Evolutionary conservation across 1,284 basidiomycete genomes (phyloP).

Genomic region (Hymenochaete sp.): DNA sequence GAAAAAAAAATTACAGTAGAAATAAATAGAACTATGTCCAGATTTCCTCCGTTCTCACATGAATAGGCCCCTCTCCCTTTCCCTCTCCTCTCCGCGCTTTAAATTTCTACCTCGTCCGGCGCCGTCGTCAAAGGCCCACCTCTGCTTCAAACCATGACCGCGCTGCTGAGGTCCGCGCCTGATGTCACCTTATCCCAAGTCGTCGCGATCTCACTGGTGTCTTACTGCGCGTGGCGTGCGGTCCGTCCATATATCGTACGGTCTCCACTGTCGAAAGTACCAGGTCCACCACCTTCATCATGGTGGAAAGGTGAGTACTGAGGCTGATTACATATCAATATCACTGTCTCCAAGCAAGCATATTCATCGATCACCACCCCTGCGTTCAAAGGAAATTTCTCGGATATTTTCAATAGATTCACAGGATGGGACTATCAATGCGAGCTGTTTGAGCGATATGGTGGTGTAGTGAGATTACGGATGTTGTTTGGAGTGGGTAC

Average conservation of each 20-base stretch:
- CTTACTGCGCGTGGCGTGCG: no score
- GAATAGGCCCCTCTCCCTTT: no score
- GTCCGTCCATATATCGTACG: conserved; percentile 7
- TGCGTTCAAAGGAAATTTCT: conserved; percentile 13
- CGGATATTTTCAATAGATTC: conserved; percentile 9
- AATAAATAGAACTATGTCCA: no score
- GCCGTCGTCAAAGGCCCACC: no score
- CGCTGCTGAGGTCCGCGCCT: no score
- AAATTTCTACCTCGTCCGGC: no score
- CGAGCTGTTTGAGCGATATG: conserved; percentile 23
- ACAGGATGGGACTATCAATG: conserved; percentile 17
- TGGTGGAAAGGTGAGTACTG: conserved; percentile 15
- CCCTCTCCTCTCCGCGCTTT: no score
- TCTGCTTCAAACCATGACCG: no score
- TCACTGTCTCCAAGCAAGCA: neutral
- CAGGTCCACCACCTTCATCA: conserved; percentile 13
- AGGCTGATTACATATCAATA: neutral
- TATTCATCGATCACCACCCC: neutral
- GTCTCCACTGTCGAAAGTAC: conserved; percentile 8
- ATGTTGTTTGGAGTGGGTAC: conserved; percentile 29
- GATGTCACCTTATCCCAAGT: no score
- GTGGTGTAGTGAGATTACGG: conserved; percentile 28
- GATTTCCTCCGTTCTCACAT: no score
- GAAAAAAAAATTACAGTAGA: no score
- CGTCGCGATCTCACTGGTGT: no score